Evolutionary conservation across 129 eudicot species (phyloP).

Genomic region (Helianthus annuus): DNA sequence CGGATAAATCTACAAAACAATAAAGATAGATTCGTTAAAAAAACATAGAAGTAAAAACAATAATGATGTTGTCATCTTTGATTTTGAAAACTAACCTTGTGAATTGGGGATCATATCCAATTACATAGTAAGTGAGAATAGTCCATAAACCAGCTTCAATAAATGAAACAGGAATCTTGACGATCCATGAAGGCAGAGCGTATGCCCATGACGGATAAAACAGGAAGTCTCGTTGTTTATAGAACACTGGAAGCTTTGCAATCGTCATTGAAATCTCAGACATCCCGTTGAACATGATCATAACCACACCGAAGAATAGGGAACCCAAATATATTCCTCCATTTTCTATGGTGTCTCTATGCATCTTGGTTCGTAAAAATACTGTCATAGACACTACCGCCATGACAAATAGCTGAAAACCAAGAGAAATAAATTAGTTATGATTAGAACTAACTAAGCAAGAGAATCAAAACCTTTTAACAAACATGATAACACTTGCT

Average conservation of each 20-base stretch:
- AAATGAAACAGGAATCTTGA: slow-evolving; percentile 60
- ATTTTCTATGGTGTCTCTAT: slow-evolving; percentile 24
- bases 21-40: neutral
- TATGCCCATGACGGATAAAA: slow-evolving; percentile 81
- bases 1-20: slow-evolving; percentile 44
- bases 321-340: slow-evolving; percentile 51
- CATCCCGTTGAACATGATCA: slow-evolving; percentile 60
- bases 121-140: slow-evolving; percentile 54
- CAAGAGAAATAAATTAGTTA: neutral
- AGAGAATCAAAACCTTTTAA: neutral
- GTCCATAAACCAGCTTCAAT: slow-evolving; percentile 59
- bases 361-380: slow-evolving; percentile 62
- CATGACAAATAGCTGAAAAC: slow-evolving; percentile 45
- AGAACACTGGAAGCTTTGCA: slow-evolving; percentile 73
- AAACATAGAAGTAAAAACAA: slow-evolving; percentile 13
- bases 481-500: slow-evolving; percentile 17
- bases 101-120: slow-evolving; percentile 67
- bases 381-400: slow-evolving; percentile 53
- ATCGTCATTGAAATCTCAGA: slow-evolving; percentile 69
- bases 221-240: slow-evolving; percentile 73
- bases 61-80: neutral
- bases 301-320: slow-evolving; percentile 36
- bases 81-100: slow-evolving; percentile 45
- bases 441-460: neutral
- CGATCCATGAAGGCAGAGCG: slow-evolving; percentile 66